Base-by-base conservation (phyloP, 1,284 basidiomycete species). In the Caloboletus inedulis region DNA sequence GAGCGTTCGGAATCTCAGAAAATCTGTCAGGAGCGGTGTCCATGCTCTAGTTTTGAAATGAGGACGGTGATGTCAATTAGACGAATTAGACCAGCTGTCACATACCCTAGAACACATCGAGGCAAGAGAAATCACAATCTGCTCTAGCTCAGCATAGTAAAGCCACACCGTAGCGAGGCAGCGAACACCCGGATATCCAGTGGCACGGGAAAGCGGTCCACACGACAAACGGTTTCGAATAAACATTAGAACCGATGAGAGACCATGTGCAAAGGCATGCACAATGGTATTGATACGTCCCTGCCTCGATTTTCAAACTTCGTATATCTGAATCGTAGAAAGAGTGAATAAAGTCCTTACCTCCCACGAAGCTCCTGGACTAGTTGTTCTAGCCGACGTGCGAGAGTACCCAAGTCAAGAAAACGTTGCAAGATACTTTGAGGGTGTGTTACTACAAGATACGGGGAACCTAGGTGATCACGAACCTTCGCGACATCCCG, bases 201-300 rank as follows among this genome's bases (percentile, higher is more conserved):
- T 47, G 47, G 62, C 41, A 53, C 62, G 46, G 37, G 62, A 56
- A 47, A 73, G 70, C 0, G 78, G 70, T 52, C 72, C 68, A 18
- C 61, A 53, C 31, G 75, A 66, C 21, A 85, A 62, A 14, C 62
- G 62, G 33, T 74, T 66, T 23, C 83, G 78, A 39, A 85, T 62
- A 58, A 74, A 78, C 8, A 71, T 66, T 1, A 87, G 66, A 9
- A 80, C 72, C 0, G 78, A 79, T 1, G 83, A 80, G 5, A 89
- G 68, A 0, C 80, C 74, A 62, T 90, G 84, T 0, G 77, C 74
- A 59, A 89, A 85, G 7, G 86, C 82, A 61, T 87, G 79, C 9
- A 80, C 66, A 9, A 80, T 81, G 7, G 84, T 76, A 7, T 75
- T 77, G 47, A 75, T 72, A 35, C 64, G 72, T 13, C 71, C 68